phyloP scores from a whole-genome alignment of 1,284 basidiomycete species.

The Anthracocystis setariae region DNA sequence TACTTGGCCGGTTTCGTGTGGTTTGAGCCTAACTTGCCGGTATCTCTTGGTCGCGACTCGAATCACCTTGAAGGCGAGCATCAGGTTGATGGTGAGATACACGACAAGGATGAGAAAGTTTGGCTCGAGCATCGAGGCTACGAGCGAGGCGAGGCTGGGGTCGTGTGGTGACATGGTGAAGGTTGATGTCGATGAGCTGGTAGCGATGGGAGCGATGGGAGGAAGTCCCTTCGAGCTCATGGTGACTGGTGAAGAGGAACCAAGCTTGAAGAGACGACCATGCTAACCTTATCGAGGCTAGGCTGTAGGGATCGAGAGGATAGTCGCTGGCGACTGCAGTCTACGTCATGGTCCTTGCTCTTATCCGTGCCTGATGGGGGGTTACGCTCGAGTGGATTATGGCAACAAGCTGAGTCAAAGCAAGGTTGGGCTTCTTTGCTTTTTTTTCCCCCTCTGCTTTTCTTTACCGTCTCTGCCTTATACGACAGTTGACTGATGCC shows the following conservation, averaged over 20 bases:
- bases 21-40: conserved; percentile 22
- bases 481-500: not conserved
- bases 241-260: conserved; percentile 1
- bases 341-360: too few species aligned
- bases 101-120: conserved; percentile 47
- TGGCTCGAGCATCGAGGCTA: conserved; percentile 44
- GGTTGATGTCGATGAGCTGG: not conserved
- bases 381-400: too few species aligned
- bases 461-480: too few species aligned
- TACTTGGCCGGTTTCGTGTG: conserved; percentile 15
- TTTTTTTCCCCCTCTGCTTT: too few species aligned
- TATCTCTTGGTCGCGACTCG: conserved; percentile 26
- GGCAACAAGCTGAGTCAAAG: not conserved
- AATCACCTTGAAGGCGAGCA: conserved; percentile 23
- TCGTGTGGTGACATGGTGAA: conserved; percentile 22
- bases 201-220: not conserved
- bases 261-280: not conserved
- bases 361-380: too few species aligned
- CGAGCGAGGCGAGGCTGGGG: conserved; percentile 25
- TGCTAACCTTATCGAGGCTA: not conserved
- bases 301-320: not conserved
- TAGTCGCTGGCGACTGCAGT: not conserved
- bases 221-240: conserved; percentile 12
- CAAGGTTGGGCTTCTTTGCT: too few species aligned
- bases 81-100: conserved; percentile 44